Conservation (phyloP, 2,329 filamentous ascomycete species). For the Neonectria coccinea region DNA sequence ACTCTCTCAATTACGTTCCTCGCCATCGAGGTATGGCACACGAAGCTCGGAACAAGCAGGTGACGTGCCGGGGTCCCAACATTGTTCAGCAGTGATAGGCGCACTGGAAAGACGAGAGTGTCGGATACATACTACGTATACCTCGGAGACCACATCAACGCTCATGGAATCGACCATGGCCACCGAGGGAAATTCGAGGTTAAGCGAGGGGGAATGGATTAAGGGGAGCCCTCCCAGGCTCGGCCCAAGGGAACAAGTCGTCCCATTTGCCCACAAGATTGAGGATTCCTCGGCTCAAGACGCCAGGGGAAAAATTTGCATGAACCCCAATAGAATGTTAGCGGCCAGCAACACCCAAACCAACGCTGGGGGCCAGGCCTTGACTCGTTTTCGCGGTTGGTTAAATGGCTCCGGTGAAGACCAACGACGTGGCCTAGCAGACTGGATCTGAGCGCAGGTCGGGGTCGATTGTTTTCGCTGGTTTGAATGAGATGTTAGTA, state of each 20-base stretch:
- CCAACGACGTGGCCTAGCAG: not conserved
- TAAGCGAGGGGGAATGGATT: constrained; percentile 39
- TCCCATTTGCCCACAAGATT: not conserved
- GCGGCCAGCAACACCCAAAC: not conserved
- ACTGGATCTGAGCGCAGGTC: not conserved
- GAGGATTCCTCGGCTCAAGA: not conserved
- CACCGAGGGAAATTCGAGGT: not conserved
- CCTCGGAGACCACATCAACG: not conserved
- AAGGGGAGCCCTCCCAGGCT: constrained; percentile 1
- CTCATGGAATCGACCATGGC: not conserved
- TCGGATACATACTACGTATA: too few relatives aligned
- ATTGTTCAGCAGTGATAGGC: not conserved
- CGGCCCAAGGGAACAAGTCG: not conserved
- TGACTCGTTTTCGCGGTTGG: not conserved
- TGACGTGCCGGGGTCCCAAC: not conserved
- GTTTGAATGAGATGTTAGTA: not conserved
- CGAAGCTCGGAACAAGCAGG: not conserved
- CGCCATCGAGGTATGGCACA: not conserved
- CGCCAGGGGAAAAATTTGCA: not conserved
- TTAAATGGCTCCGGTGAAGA: too few relatives aligned
- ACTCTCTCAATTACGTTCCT: not conserved
- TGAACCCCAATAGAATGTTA: too few relatives aligned
- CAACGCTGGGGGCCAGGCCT: not conserved
- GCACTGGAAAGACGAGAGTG: not conserved
- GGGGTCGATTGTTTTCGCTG: not conserved